These are phyloP conservation scores for Berberis thunbergii DNA, from an alignment of 164 flowering plant genomes.

Conservation along the genomic window DNA sequence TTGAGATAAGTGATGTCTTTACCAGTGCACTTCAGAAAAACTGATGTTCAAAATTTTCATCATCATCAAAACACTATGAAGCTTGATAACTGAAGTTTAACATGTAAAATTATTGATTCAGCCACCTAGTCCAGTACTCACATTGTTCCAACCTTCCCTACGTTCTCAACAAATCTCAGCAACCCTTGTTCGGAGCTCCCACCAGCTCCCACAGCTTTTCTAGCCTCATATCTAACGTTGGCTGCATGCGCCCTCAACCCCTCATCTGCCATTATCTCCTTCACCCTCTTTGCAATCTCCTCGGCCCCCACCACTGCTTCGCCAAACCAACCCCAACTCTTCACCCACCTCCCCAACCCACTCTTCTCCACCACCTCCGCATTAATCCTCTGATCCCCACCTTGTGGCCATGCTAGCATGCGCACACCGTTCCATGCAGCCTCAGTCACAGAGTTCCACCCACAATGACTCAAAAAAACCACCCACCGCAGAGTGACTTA, in stretches of 20 bases:
- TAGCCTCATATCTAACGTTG: slow-evolving; percentile 17
- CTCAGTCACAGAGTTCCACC: slow-evolving; percentile 35
- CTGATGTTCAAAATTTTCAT: too few species aligned
- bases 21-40: too few species aligned
- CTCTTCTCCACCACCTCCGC: slow-evolving; percentile 22
- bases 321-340: slow-evolving; percentile 19
- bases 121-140: too few species aligned
- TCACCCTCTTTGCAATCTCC: slow-evolving; percentile 17
- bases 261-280: slow-evolving; percentile 16
- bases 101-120: too few species aligned
- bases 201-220: slow-evolving; percentile 13
- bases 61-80: too few species aligned
- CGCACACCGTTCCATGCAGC: slow-evolving; percentile 25
- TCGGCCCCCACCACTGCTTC: slow-evolving; percentile 13
- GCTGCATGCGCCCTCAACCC: slow-evolving; percentile 12
- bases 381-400: slow-evolving; percentile 29
- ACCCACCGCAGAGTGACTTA: slow-evolving; percentile 21
- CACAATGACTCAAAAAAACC: slow-evolving; percentile 33
- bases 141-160: too few species aligned
- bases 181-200: slow-evolving; percentile 6
- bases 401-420: slow-evolving; percentile 25
- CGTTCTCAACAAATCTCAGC: neutral
- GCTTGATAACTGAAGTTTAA: too few species aligned
- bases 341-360: slow-evolving; percentile 23
- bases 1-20: too few species aligned